phyloP scores from a whole-genome alignment of 352 stramenopile species.

The Phytophthora multivora region DNA sequence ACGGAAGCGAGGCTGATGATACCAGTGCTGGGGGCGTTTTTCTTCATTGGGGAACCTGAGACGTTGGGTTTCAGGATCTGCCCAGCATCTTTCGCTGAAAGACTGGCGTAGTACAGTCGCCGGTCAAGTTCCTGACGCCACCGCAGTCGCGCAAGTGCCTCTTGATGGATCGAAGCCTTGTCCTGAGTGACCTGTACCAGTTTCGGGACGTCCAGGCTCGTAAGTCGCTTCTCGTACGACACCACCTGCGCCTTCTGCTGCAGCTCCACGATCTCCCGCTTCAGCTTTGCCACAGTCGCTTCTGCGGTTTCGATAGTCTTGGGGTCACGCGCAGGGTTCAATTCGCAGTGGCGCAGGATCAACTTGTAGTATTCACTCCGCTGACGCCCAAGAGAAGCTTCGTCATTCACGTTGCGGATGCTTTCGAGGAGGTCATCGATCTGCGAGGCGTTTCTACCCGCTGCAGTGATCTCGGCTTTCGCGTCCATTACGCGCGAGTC shows the following conservation, averaged over 20 bases:
- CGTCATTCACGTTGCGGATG: slow-evolving; percentile 62
- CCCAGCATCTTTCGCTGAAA: slow-evolving; percentile 24
- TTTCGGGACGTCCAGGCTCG: slow-evolving; percentile 64
- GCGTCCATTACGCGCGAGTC: slow-evolving; percentile 69
- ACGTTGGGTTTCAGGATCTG: neutral
- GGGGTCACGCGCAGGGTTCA: slow-evolving; percentile 72
- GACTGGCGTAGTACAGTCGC: slow-evolving; percentile 45
- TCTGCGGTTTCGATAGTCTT: slow-evolving; percentile 82
- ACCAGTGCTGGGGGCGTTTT: neutral
- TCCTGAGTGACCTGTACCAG: slow-evolving; percentile 69
- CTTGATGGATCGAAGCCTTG: slow-evolving; percentile 68
- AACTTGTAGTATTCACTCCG: slow-evolving; percentile 84
- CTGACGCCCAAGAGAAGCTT: slow-evolving; percentile 64
- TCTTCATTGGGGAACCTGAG: slow-evolving; percentile 8
- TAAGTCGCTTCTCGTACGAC: slow-evolving; percentile 70
- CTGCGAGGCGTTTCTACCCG: slow-evolving; percentile 53
- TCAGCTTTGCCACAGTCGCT: slow-evolving; percentile 58
- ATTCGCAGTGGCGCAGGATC: slow-evolving; percentile 80
- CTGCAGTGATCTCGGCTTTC: slow-evolving; percentile 44
- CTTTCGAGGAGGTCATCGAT: slow-evolving; percentile 69
- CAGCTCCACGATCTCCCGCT: slow-evolving; percentile 68
- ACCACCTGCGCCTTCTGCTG: slow-evolving; percentile 76
- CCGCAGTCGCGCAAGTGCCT: slow-evolving; percentile 61
- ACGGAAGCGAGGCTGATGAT: neutral
- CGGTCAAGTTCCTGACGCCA: slow-evolving; percentile 74